Evolutionary conservation across 1,139 yeast species (phyloP), one percentile per base, ranked within the genome.

Genomic region (Kurtzmaniella natalensis): DNA sequence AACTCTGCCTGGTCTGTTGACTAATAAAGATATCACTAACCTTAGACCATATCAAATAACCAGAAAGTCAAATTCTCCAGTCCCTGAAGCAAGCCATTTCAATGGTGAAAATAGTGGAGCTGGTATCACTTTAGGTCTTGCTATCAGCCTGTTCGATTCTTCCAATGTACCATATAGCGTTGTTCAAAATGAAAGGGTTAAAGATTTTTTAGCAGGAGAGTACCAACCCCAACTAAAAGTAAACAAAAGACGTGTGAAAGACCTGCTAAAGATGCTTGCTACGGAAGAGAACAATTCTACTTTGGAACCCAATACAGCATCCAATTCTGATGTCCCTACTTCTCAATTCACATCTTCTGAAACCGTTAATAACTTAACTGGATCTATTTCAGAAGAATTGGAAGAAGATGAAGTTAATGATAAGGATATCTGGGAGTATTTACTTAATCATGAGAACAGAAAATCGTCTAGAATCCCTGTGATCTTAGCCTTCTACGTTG

Each of bases 51-150:
- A 30, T 13, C 38, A 28, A 10, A 28, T 29, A 4, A 5, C 25
- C 14, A 2, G 10, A 20, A 24, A 23, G 19, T 5, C 14, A 16
- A 16, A 31, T 19, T 34, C 34, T 7, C 37, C 37, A 15, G 21
- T 18, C n/a, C 18, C 16, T 10, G 31, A 26, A 33, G 32, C 29
- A 4, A 14, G 17, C 9, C 29, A 17, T 8, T 17, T 17, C 18
- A 9, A 26, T 26, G 29, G 29, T 18, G 20, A 26, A 24, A 20
- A 18, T n/a, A 18, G 31, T 16, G 25, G 8, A 6, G 9, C 31
- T 14, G 70, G 72, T 1, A 49, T 66, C 23, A 66, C 64, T 43
- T 50, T 66, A n/a, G 64, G 67, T 8, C 36, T 66, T 4, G 66
- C 50, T 24, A 52, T 35, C 10, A 25, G 25, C 10, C 16, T 18